Base-by-base conservation (phyloP, 768 basidiomycete genomes). In the Lentinula sp. region DNA sequence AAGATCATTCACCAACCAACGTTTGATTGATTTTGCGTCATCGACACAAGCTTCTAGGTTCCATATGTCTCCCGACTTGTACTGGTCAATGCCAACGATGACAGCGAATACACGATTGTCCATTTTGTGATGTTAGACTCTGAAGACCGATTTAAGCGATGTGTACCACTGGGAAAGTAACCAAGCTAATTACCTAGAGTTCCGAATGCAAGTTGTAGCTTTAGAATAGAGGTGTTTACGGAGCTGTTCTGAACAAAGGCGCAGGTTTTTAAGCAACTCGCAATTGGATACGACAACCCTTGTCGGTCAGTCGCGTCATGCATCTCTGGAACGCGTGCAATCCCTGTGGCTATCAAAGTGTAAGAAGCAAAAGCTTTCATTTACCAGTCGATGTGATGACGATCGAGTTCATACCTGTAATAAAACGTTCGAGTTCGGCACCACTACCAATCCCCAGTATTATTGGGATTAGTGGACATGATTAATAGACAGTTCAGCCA, bases 11-110 rank as follows among this genome's bases (percentile, higher is more conserved):
- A 71, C 68, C 36, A 90, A 75, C 83, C 85, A 90, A 16, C 74
- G 80, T 61, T 75, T 80, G 65, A 90, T 74, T 39, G 75, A 77
- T 59, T 81, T 78, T 5, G 86, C 86, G 66, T 90, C 88, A 64
- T 85, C 81, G 32, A 81, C 81, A 67, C 85, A 86, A 43, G 84
- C 82, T 59, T 85, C 79, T 41, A 88, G 79, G 66, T 88, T 84
- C 85, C 85, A 88, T 32, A 88, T 81, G 37, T 57, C 45, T 41
- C 63, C 63, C 8, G 85, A 85, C 70, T 86, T 81, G 76, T 90
- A 90, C 66, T 77, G 75, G 73, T 89, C 86, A 63, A 90, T 81
- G 45, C 88, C 88, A 62, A 90, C 78, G 64, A 90, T 74, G 60
- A 90, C 79, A 0, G 85, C 86, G 64, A 86, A 90, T 45, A 87